Base-by-base conservation (phyloP, 495 filamentous ascomycete species). In the Letharia lupina region DNA sequence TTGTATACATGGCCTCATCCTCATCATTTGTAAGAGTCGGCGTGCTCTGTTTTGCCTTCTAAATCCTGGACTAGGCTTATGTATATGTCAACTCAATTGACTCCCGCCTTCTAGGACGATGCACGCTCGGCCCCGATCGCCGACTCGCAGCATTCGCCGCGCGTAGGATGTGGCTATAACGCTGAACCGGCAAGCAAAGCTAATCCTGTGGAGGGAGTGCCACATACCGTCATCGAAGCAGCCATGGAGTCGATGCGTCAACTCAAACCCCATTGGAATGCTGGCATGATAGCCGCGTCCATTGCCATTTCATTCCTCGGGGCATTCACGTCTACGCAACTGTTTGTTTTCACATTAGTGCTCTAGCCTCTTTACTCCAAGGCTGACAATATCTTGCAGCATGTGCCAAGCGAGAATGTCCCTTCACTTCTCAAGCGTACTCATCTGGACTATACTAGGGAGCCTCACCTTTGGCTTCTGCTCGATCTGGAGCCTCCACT, bases 401-500 rank as follows among this genome's bases (percentile, higher is more conserved):
- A 73, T 73, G 68, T 70, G 70, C 59, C 71, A 73, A 40, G 71
- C 71, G 28, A 57, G 70, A 31, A 67, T 67, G 45, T 71, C 70
- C 8, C 28, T 70, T 33, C 37, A 64, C 11, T 67, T 73, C 45
- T 66, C 68, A 44, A 68, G 65, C 18, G 69, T 73, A 20, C 58
- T 70, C 37, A 58, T 67, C 18, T 73, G 71, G 71, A 70, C 70
- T 3, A 33, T 70, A 16, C 68, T 71, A 12, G 68, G 65, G 7
- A 73, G 71, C 60, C 60, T 71, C 48, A 71, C 68, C 20, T 73
- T 73, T 60, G 71, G 71, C 39, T 73, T 73, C 54, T 73, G 71
- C 61, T 73, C 71, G 0, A 73, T 73, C 20, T 73, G 71, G 70
- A 64, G 71, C 59, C 70, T 73, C 6, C 71, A 73, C 60, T 71